phyloP scores from a whole-genome alignment of 1,139 yeast species.

The Suhomyces guaymorum region DNA sequence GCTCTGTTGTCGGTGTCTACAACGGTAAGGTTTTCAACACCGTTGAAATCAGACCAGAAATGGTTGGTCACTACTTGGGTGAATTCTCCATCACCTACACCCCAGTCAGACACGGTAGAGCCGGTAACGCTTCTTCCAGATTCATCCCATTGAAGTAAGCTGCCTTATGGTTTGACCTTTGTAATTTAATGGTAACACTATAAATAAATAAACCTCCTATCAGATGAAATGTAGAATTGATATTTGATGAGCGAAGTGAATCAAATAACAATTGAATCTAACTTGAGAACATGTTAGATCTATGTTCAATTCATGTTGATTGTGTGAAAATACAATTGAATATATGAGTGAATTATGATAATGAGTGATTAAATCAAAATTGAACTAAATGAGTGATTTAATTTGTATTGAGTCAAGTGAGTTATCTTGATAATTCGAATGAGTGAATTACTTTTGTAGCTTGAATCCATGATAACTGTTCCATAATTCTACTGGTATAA shows the following conservation, averaged over 20 bases:
- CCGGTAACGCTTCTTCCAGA: slow-evolving; percentile 91
- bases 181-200: slow-evolving; percentile 18
- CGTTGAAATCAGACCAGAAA: slow-evolving; percentile 98
- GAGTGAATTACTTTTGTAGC: no score
- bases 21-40: slow-evolving; percentile 99
- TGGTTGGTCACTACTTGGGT: slow-evolving; percentile 99
- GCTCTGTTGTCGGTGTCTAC: slow-evolving; percentile 98
- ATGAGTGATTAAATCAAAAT: no score
- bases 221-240: slow-evolving; percentile 2
- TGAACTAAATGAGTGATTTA: no score
- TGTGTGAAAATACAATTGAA: no score
- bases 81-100: slow-evolving; percentile 99
- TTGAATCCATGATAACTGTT: no score
- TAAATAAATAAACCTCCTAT: slow-evolving; percentile 10
- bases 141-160: slow-evolving; percentile 66
- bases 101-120: slow-evolving; percentile 99
- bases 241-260: neutral
- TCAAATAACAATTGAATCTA: no score
- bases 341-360: no score
- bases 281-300: no score
- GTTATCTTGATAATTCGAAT: no score
- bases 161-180: slow-evolving; percentile 7
- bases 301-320: no score
- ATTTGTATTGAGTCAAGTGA: no score
- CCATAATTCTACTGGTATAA: no score